Evolutionary conservation across 1,284 basidiomycete species (phyloP), one percentile per base, ranked within the genome.

Genomic region (Boletus holoroseus): DNA sequence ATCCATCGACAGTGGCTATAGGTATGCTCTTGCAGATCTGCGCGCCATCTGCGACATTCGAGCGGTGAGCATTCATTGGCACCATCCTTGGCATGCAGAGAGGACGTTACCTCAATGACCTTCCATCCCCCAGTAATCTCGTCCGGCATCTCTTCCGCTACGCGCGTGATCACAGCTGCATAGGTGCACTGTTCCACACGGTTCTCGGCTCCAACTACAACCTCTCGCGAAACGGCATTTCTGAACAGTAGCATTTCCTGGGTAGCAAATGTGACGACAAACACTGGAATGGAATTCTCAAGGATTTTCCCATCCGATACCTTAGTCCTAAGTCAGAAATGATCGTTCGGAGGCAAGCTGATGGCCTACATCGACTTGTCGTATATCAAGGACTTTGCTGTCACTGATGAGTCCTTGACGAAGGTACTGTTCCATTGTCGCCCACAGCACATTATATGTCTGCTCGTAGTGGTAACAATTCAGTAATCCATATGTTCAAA

Each of bases 101-200:
- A 36, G 8, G 7, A 41, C 37, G 44, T 53, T 64, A 94, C 90
- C 83, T 98, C 94, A 36, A 98, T 80, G 49, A 99, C 82, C 72
- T 98, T 98, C 96, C 96, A 99, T 9, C 96, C 96, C 44, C 92
- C 92, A 0, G 96, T 99, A 46, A 97, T 76, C 70, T 95, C 89
- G 62, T 98, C 90, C 39, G 85, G 83, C 48, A 95, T 72, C 64
- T 95, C 91, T 58, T 85, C 85, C 66, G 91, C 87, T 37, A 91
- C 71, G 38, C 94, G 79, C 5, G 94, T 97, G 54, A 99, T 71
- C 3, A 94, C 94, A 47, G 93, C 91, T 18, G 89, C 91, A 68
- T 99, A 99, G 31, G 83, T 83, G 64, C 93, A 96, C 63, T 94
- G 86, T 69, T 97, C 93, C 27, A 98, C 94, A 58, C 83, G 81